These are phyloP conservation scores for Rhododendron simsii DNA, from an alignment of 148 eudicot genomes.

Conservation along the genomic window DNA sequence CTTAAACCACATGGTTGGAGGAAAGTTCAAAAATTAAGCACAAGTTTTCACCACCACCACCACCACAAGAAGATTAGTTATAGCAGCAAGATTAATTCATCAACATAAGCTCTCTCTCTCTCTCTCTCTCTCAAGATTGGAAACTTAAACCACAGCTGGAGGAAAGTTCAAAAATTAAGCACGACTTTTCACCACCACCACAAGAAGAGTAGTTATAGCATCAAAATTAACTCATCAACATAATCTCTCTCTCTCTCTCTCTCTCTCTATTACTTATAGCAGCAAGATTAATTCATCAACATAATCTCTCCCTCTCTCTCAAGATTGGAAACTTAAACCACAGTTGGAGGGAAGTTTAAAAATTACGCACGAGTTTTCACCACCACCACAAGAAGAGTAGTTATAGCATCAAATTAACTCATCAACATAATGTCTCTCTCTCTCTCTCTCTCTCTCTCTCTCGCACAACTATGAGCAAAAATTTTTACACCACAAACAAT, in stretches of 20 bases:
- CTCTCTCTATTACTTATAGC: not conserved
- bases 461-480: not conserved
- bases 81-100: not conserved
- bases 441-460: not conserved
- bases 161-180: not conserved
- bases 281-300: no score
- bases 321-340: not conserved
- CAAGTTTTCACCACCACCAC: not conserved
- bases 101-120: not conserved
- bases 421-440: not conserved
- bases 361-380: not conserved
- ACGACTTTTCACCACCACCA: not conserved
- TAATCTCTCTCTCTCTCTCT: no score
- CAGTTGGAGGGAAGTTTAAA: not conserved
- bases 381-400: not conserved
- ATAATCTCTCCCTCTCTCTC: no score
- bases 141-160: not conserved
- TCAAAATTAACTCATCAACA: not conserved
- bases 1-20: not conserved
- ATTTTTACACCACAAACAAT: not conserved
- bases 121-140: not conserved
- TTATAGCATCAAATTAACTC: not conserved
- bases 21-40: not conserved
- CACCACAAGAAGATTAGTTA: not conserved
- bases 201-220: not conserved